Conservation (phyloP, 2,329 filamentous ascomycete species). For the Aspergillus amoenus region DNA sequence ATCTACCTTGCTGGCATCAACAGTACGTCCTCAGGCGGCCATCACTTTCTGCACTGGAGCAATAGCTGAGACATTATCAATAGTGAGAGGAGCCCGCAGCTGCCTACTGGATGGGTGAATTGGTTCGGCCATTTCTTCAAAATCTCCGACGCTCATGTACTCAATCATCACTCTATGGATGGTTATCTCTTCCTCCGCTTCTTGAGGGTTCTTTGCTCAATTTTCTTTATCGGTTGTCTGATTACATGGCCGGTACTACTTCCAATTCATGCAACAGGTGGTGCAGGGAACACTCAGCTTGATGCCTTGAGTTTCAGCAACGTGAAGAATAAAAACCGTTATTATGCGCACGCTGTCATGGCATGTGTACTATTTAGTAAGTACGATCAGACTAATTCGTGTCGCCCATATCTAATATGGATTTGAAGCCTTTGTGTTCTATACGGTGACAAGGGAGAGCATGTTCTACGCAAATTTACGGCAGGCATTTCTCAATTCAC, state of each 20-base stretch:
- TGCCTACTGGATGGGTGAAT: conserved; percentile 50
- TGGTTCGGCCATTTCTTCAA: conserved; percentile 56
- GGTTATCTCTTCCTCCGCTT: conserved; percentile 90
- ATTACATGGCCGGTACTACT: conserved; percentile 87
- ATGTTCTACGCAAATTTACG: conserved; percentile 89
- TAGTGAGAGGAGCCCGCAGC: conserved; percentile 49
- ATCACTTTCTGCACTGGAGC: not conserved
- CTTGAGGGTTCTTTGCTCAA: conserved; percentile 72
- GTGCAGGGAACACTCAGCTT: conserved; percentile 64
- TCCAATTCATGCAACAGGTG: conserved; percentile 84
- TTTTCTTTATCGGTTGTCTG: conserved; percentile 76
- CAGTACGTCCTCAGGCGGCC: conserved; percentile 29
- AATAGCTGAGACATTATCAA: not conserved
- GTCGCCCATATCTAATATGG: not conserved
- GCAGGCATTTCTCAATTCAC: conserved; percentile 85
- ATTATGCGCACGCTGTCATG: conserved; percentile 76
- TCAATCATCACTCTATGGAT: conserved; percentile 88
- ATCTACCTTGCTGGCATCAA: conserved; percentile 42
- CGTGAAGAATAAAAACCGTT: conserved; percentile 60
- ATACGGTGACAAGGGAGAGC: conserved; percentile 79
- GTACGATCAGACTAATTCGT: not conserved
- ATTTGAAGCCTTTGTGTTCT: conserved; percentile 69
- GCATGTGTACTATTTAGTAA: conserved; percentile 65
- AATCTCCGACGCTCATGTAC: conserved; percentile 71
- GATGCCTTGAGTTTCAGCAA: conserved; percentile 81